Conservation (phyloP, 2,329 filamentous ascomycete genomes). For the Tolypocladium ovalisporum region DNA sequence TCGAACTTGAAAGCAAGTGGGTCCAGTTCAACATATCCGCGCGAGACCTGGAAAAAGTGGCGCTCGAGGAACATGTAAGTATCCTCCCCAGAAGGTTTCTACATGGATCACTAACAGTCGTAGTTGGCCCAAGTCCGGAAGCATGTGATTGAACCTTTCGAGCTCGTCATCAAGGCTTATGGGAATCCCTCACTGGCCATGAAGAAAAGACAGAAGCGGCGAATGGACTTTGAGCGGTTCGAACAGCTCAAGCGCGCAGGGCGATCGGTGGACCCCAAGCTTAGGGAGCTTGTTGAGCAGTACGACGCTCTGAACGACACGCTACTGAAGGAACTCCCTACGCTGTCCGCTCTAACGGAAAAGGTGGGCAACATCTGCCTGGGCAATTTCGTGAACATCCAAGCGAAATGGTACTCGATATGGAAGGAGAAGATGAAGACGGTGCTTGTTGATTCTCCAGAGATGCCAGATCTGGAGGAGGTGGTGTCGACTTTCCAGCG, state of each 20-base stretch:
- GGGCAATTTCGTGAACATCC: slow-evolving; percentile 73
- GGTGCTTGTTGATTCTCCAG: slow-evolving; percentile 53
- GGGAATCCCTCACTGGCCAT: slow-evolving; percentile 79
- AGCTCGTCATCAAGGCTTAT: slow-evolving; percentile 67
- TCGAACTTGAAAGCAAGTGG: slow-evolving; percentile 90
- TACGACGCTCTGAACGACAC: slow-evolving; percentile 89
- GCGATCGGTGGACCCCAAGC: slow-evolving; percentile 80
- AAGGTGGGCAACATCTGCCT: slow-evolving; percentile 76
- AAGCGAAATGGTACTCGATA: slow-evolving; percentile 70
- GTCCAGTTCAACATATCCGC: slow-evolving; percentile 81
- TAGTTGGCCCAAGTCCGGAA: slow-evolving; percentile 59
- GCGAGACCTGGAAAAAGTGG: slow-evolving; percentile 73
- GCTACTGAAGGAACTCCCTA: slow-evolving; percentile 82
- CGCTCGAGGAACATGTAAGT: slow-evolving; percentile 74
- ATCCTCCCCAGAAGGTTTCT: neutral
- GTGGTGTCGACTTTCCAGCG: slow-evolving; percentile 68
- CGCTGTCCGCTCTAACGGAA: slow-evolving; percentile 70
- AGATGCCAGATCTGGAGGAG: slow-evolving; percentile 57
- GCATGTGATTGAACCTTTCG: slow-evolving; percentile 76
- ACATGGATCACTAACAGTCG: neutral
- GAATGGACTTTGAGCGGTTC: slow-evolving; percentile 77
- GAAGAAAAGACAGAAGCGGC: slow-evolving; percentile 88
- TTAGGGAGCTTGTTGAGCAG: slow-evolving; percentile 73
- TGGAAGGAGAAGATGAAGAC: slow-evolving; percentile 75
- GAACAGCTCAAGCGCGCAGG: slow-evolving; percentile 67